Percentiles rank a stretch among this genome's conserved stretches.
Evolutionary conservation across 768 basidiomycete genomes (phyloP).

Genomic region (Podaxis pistillaris): DNA sequence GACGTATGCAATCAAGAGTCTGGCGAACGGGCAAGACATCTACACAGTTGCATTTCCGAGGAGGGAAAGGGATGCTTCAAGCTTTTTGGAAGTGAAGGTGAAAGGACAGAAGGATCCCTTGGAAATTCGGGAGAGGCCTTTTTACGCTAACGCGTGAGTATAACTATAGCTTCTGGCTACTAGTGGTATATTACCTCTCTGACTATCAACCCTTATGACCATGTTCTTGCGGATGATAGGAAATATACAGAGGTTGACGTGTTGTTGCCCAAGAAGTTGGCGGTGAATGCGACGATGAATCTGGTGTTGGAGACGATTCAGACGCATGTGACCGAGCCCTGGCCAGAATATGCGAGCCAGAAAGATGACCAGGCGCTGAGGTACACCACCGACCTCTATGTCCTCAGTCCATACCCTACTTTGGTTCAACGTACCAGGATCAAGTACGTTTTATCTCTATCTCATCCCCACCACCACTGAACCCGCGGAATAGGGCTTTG

Average conservation of each 20-base stretch:
- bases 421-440: slow-evolving; percentile 84
- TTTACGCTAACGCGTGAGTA: slow-evolving; percentile 53
- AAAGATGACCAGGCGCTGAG: slow-evolving; percentile 76
- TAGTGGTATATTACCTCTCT: slow-evolving; percentile 12
- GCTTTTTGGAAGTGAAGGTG: slow-evolving; percentile 78
- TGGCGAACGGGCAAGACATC: slow-evolving; percentile 53
- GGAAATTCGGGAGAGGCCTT: slow-evolving; percentile 44
- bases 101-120: slow-evolving; percentile 67
- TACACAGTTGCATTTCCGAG: slow-evolving; percentile 70
- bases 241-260: slow-evolving; percentile 58
- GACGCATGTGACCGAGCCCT: slow-evolving; percentile 74
- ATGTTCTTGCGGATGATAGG: slow-evolving; percentile 23
- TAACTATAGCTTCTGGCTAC: neutral
- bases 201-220: neutral
- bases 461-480: neutral
- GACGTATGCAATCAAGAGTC: slow-evolving; percentile 79
- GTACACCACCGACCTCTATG: slow-evolving; percentile 74
- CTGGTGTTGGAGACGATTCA: slow-evolving; percentile 78
- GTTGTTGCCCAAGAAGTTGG: slow-evolving; percentile 58
- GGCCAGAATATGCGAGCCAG: slow-evolving; percentile 73
- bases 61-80: slow-evolving; percentile 63
- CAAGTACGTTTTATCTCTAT: slow-evolving; percentile 49
- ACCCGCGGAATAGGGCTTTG: slow-evolving; percentile 49
- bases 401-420: slow-evolving; percentile 82
- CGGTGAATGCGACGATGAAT: slow-evolving; percentile 61